These are phyloP conservation scores for Allomyces arbusculus DNA, from an alignment of 192 early-diverging fungal species.

Conservation along the genomic window DNA sequence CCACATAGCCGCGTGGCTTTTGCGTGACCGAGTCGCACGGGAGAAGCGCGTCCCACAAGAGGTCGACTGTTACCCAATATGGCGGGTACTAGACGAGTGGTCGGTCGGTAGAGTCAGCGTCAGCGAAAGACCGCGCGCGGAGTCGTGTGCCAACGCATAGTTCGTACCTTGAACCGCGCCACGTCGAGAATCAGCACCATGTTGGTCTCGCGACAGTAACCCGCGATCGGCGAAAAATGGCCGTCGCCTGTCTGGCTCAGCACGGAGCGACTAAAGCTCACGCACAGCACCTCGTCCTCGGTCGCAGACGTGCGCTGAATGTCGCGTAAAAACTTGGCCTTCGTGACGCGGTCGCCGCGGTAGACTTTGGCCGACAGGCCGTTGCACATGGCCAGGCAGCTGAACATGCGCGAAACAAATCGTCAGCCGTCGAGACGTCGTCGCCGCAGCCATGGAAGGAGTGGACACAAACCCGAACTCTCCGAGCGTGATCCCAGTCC, in stretches of 20 bases:
- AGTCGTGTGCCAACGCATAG: too few relatives aligned
- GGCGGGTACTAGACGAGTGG: not conserved
- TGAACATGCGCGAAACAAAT: too few relatives aligned
- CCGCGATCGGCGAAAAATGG: slow-evolving; percentile 9
- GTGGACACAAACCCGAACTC: slow-evolving; percentile 9
- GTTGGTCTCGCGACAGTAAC: slow-evolving; percentile 10
- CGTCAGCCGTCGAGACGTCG: too few relatives aligned
- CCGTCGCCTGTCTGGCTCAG: slow-evolving; percentile 20
- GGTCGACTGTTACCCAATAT: not conserved
- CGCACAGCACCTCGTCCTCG: slow-evolving; percentile 12
- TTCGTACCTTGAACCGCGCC: slow-evolving; percentile 19
- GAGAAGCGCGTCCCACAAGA: not conserved
- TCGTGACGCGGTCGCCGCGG: slow-evolving; percentile 8
- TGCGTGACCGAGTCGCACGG: not conserved
- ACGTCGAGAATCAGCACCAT: slow-evolving; percentile 23
- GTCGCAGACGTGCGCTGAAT: slow-evolving; percentile 11
- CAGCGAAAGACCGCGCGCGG: too few relatives aligned
- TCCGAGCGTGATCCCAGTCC: slow-evolving; percentile 14
- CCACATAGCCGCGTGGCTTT: not conserved
- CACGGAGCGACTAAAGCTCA: slow-evolving; percentile 17
- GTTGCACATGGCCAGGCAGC: slow-evolving; percentile 13
- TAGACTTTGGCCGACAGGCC: slow-evolving; percentile 11
- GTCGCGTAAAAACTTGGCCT: slow-evolving; percentile 13
- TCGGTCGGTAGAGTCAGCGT: too few relatives aligned
- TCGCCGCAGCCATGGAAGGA: too few relatives aligned